Evolutionary conservation across 805 yeast genomes (phyloP).

Genomic region (Metschnikowia picachoensis): DNA sequence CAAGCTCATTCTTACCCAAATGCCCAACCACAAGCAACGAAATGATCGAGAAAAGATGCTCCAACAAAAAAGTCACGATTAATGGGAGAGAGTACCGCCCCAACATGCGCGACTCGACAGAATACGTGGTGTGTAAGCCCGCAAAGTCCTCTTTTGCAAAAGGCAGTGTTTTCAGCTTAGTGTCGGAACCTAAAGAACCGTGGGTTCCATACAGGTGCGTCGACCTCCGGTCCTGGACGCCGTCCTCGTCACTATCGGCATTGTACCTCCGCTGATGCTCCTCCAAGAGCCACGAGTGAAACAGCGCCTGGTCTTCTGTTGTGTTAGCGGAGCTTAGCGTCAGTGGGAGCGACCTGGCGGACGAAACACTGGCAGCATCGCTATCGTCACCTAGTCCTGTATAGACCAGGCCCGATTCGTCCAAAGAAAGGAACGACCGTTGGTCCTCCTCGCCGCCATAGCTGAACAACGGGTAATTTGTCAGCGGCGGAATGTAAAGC

Average conservation of each 20-base stretch:
- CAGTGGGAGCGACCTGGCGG: constrained; percentile 41
- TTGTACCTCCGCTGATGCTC: constrained; percentile 38
- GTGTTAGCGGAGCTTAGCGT: constrained; percentile 35
- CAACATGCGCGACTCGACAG: constrained; percentile 27
- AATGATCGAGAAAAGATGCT: constrained; percentile 42
- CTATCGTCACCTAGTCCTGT: constrained; percentile 22
- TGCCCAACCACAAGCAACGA: constrained; percentile 43
- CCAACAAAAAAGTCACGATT: constrained; percentile 38
- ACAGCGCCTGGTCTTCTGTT: constrained; percentile 36
- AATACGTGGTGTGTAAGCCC: constrained; percentile 25
- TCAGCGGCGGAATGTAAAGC: constrained; percentile 42
- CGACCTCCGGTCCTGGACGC: constrained; percentile 1
- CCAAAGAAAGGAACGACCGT: constrained; percentile 39
- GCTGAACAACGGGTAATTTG: constrained; percentile 38
- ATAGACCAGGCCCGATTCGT: constrained; percentile 33
- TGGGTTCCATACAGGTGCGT: neutral
- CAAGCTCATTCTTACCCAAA: constrained; percentile 42
- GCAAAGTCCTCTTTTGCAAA: constrained; percentile 30
- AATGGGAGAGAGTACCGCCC: constrained; percentile 36
- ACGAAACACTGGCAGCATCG: constrained; percentile 39
- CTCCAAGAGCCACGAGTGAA: constrained; percentile 41
- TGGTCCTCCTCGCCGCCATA: constrained; percentile 45
- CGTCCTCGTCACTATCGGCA: constrained; percentile 18
- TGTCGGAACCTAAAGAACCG: constrained; percentile 4
- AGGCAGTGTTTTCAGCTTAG: constrained; percentile 10